Conservation (phyloP, 148 eudicot species). For the Amaranthus palmeri region DNA sequence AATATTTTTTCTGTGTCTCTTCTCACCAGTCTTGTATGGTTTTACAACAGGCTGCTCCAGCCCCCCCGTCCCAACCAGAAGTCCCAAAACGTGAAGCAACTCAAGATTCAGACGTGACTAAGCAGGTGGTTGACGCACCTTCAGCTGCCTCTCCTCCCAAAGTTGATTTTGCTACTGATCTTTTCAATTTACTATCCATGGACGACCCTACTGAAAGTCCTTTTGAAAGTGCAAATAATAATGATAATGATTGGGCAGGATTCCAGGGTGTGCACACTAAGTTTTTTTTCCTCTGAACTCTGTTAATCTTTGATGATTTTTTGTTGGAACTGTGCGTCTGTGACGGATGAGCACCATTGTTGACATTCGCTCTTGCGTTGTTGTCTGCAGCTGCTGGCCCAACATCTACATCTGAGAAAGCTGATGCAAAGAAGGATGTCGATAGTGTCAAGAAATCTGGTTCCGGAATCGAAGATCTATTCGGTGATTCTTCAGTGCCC, state of each 20-base stretch:
- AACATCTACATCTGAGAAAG: conserved; percentile 53
- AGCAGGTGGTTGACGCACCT: too few species aligned
- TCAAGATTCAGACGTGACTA: conserved; percentile 28
- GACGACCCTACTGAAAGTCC: too few species aligned
- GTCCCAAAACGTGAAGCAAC: conserved; percentile 48
- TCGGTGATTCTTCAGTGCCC: conserved; percentile 51
- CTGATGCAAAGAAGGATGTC: conserved; percentile 34
- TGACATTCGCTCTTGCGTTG: not conserved
- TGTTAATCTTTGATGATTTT: not conserved
- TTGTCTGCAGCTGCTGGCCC: conserved; percentile 63
- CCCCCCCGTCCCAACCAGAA: conserved; percentile 41
- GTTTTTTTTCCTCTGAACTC: not conserved
- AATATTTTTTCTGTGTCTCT: not conserved
- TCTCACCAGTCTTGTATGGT: conserved; percentile 7
- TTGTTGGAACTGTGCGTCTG: not conserved
- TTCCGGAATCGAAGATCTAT: conserved; percentile 73
- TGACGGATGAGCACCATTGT: not conserved
- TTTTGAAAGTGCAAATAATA: too few species aligned
- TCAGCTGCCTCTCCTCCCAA: too few species aligned
- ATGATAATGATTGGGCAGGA: not conserved
- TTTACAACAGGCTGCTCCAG: conserved; percentile 46
- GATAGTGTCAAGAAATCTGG: conserved; percentile 45
- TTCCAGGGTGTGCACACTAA: conserved; percentile 67
- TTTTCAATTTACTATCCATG: too few species aligned
- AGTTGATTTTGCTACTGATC: too few species aligned